A percentile compares a stretch with the other conserved stretches of the same genome.
phyloP scores from a whole-genome alignment of 257 asterid genomes.

The Scutellaria minor region DNA sequence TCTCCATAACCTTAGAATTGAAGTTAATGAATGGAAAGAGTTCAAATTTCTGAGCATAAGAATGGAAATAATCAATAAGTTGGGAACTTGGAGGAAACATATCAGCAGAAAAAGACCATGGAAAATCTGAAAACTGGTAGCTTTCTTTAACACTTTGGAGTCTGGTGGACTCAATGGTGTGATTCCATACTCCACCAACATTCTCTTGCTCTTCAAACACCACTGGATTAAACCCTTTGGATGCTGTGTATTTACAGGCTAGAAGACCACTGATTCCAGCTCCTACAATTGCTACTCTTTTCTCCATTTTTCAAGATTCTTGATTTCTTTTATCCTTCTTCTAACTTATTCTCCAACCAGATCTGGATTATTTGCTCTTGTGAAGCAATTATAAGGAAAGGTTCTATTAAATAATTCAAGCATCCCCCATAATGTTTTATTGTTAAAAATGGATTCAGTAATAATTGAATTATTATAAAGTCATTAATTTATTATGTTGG shows the following conservation, averaged over 20 bases:
- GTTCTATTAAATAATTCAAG: no score
- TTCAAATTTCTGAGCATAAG: constrained; percentile 50
- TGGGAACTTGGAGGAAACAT: constrained; percentile 39
- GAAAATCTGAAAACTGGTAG: constrained; percentile 58
- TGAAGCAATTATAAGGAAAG: no score
- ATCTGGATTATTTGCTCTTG: no score
- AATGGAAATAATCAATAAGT: constrained; percentile 43
- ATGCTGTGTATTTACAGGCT: constrained; percentile 55
- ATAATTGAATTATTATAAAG: no score
- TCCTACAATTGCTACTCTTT: constrained; percentile 55
- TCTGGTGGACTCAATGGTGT: constrained; percentile 52
- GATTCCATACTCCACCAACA: constrained; percentile 62
- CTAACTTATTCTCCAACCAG: no score
- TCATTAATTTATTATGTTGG: no score
- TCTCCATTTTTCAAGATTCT: constrained; percentile 39
- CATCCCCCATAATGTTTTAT: no score
- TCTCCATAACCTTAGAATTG: constrained; percentile 42
- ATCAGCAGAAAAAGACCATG: constrained; percentile 58
- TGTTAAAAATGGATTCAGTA: no score
- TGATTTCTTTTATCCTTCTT: no score
- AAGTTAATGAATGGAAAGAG: constrained; percentile 45
- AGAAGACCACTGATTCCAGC: constrained; percentile 67
- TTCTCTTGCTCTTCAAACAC: constrained; percentile 49
- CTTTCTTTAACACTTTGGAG: constrained; percentile 41
- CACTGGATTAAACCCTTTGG: constrained; percentile 47